Evolutionary conservation across 108 stramenopile genomes (phyloP).

Genomic region (Conticribra guillardii): DNA sequence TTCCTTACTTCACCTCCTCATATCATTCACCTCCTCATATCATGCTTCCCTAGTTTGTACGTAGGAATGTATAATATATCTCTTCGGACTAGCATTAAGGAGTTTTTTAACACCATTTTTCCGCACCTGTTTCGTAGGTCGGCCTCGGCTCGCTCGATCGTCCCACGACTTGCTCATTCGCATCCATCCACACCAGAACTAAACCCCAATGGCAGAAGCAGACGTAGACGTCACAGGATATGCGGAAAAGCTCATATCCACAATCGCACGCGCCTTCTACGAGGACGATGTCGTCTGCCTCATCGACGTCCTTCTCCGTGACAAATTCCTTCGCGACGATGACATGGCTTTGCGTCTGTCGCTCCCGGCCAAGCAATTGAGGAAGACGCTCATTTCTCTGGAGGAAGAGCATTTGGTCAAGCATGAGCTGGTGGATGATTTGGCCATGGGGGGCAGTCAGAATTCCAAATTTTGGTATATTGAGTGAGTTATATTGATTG

Average conservation of each 20-base stretch:
- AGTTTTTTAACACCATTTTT: no score
- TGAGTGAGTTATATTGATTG: constrained; percentile 56
- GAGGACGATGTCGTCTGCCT: constrained; percentile 85
- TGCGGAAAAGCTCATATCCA: constrained; percentile 84
- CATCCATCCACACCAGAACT: neutral
- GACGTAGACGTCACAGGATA: constrained; percentile 16
- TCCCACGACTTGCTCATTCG: no score
- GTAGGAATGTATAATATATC: no score
- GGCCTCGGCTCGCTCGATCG: no score
- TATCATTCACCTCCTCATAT: no score
- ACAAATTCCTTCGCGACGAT: constrained; percentile 91
- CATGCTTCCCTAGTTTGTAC: no score
- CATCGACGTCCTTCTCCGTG: constrained; percentile 86
- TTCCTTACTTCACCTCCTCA: no score
- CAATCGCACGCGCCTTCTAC: constrained; percentile 90
- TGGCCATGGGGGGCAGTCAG: constrained; percentile 82
- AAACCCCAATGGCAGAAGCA: neutral
- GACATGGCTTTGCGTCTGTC: constrained; percentile 85
- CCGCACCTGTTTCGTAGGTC: no score
- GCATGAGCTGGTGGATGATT: constrained; percentile 89
- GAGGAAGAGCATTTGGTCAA: constrained; percentile 86
- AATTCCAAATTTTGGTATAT: constrained; percentile 71
- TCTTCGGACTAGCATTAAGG: no score
- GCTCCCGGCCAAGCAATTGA: constrained; percentile 77
- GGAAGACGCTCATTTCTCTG: constrained; percentile 79